A percentile compares a stretch with the other conserved stretches of the same genome.
phyloP scores from a whole-genome alignment of 163 green algal species.

The Scenedesmus sp. region DNA sequence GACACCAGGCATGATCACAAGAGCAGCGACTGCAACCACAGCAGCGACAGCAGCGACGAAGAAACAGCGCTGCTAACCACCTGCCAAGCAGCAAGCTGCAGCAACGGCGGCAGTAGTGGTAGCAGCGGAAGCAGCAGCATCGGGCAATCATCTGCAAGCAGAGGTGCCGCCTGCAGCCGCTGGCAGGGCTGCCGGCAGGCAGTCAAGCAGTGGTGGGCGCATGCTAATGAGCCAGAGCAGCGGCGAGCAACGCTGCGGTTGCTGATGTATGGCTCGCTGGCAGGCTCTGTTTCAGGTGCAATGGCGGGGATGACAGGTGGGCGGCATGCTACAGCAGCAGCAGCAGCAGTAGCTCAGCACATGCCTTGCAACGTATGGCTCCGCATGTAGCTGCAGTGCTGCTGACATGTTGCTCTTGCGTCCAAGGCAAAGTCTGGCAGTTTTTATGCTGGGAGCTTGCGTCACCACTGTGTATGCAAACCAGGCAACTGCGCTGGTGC shows the following conservation, averaged over 20 bases:
- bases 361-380: neutral
- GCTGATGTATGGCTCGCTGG: conserved; percentile 23
- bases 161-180: neutral
- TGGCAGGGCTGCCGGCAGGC: neutral
- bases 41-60: conserved; percentile 12
- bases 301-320: conserved; percentile 58
- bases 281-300: conserved; percentile 31
- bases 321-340: neutral
- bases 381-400: neutral
- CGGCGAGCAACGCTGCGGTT: neutral
- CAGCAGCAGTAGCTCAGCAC: neutral
- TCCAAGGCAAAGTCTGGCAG: neutral
- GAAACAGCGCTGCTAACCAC: neutral
- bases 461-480: neutral
- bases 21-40: conserved; percentile 3
- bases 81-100: neutral
- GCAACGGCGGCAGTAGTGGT: conserved; percentile 22
- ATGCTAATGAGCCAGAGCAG: neutral
- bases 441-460: neutral
- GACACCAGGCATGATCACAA: neutral
- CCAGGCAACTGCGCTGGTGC: neutral
- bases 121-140: neutral
- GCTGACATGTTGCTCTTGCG: neutral
- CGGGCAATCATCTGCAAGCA: neutral
- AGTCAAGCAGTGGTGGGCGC: neutral